A percentile compares a stretch with the other conserved stretches of the same genome.
Evolutionary conservation across 202 grass and related monocot species (phyloP).

Genomic region (Zoysia matrella): DNA sequence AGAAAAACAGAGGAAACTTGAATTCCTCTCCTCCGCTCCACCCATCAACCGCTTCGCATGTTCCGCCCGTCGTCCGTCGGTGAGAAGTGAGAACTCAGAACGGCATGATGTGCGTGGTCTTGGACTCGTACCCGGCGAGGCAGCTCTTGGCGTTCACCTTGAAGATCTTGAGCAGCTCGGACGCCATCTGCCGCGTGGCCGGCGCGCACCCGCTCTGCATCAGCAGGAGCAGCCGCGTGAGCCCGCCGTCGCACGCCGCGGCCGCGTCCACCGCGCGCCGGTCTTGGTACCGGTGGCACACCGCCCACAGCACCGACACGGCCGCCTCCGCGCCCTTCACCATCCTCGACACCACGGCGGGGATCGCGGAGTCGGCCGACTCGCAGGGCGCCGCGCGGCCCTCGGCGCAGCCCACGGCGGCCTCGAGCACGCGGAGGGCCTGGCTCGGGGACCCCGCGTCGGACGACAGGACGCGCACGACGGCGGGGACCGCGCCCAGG

Average conservation of each 20-base stretch:
- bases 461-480: slow-evolving; percentile 42
- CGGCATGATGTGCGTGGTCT: slow-evolving; percentile 86
- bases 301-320: slow-evolving; percentile 73
- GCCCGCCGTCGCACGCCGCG: slow-evolving; percentile 29
- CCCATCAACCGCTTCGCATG: slow-evolving; percentile 9
- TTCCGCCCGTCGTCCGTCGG: neutral
- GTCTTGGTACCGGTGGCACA: slow-evolving; percentile 73
- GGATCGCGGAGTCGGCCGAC: slow-evolving; percentile 37
- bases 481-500: slow-evolving; percentile 47
- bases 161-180: slow-evolving; percentile 76
- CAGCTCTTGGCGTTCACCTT: slow-evolving; percentile 72
- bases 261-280: slow-evolving; percentile 57
- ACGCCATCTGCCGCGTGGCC: slow-evolving; percentile 64
- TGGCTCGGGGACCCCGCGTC: slow-evolving; percentile 11
- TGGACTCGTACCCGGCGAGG: slow-evolving; percentile 77
- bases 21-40: slow-evolving; percentile 17
- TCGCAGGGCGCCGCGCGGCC: slow-evolving; percentile 73
- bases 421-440: slow-evolving; percentile 64
- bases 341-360: slow-evolving; percentile 58
- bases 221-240: slow-evolving; percentile 68
- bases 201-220: neutral
- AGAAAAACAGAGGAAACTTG: neutral
- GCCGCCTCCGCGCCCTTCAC: slow-evolving; percentile 68
- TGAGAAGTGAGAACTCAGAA: slow-evolving; percentile 45
- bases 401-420: slow-evolving; percentile 58